phyloP scores from a whole-genome alignment of 2,329 filamentous ascomycete genomes.

The Septoria linicola region DNA sequence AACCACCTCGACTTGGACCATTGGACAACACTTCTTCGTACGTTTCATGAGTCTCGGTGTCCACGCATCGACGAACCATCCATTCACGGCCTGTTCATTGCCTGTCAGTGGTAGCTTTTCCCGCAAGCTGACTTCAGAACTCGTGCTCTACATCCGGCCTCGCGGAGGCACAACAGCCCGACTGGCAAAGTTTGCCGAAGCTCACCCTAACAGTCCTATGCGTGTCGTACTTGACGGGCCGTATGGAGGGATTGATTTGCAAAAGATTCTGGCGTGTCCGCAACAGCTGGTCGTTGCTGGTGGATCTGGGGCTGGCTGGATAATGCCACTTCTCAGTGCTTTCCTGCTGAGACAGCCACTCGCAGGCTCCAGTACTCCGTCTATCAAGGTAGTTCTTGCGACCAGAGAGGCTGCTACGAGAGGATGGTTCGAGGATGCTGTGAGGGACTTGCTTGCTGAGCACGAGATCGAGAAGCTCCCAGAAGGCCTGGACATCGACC shows the following conservation, averaged over 20 bases:
- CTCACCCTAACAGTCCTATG: slow-evolving; percentile 40
- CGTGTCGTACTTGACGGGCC: slow-evolving; percentile 58
- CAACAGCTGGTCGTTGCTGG: slow-evolving; percentile 52
- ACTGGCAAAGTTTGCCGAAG: slow-evolving; percentile 39
- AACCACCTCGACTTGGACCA: slow-evolving; percentile 48
- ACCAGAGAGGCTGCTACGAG: slow-evolving; percentile 39
- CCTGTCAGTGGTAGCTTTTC: slow-evolving; percentile 29
- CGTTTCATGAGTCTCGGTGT: slow-evolving; percentile 50
- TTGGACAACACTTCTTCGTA: slow-evolving; percentile 57
- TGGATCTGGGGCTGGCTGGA: slow-evolving; percentile 57
- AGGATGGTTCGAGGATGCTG: slow-evolving; percentile 38
- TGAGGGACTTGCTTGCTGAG: slow-evolving; percentile 33
- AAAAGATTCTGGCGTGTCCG: slow-evolving; percentile 44
- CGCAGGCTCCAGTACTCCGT: slow-evolving; percentile 3
- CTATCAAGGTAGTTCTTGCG: slow-evolving; percentile 31
- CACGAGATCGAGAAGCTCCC: slow-evolving; percentile 20
- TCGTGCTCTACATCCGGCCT: slow-evolving; percentile 56
- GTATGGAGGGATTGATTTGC: slow-evolving; percentile 53
- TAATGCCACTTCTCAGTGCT: slow-evolving; percentile 50
- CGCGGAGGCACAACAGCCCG: slow-evolving; percentile 52
- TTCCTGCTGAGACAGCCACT: slow-evolving; percentile 19
- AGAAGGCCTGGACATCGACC: slow-evolving; percentile 18
- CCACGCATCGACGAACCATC: slow-evolving; percentile 51
- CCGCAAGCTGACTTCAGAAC: slow-evolving; percentile 36
- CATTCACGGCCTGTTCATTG: slow-evolving; percentile 57